Evolutionary conservation across 1,284 basidiomycete species (phyloP).

Genomic region (Meira nashicola): DNA sequence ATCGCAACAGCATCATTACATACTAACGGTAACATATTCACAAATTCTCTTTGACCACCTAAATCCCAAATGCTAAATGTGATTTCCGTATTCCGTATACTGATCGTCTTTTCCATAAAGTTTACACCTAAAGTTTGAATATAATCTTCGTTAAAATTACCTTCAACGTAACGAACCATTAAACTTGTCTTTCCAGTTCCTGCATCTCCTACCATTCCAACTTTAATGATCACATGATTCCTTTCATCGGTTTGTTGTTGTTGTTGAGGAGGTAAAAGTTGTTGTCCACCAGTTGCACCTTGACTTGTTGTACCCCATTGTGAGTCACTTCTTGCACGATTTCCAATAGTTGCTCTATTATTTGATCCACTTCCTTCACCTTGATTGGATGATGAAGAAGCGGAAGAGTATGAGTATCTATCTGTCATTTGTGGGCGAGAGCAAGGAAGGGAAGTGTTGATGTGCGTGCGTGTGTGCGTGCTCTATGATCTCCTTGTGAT

Average conservation of each 20-base stretch:
- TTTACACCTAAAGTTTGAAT: slow-evolving; percentile 94
- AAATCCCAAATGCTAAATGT: slow-evolving; percentile 99
- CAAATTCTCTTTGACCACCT: slow-evolving; percentile 90
- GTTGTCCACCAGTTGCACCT: too few relatives aligned
- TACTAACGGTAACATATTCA: slow-evolving; percentile 95
- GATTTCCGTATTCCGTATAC: slow-evolving; percentile 92
- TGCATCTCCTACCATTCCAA: slow-evolving; percentile 97
- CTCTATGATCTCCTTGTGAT: too few relatives aligned
- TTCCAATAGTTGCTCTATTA: too few relatives aligned
- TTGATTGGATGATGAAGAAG: too few relatives aligned
- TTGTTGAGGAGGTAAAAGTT: too few relatives aligned
- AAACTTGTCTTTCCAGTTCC: slow-evolving; percentile 97
- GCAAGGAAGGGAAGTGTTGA: too few relatives aligned
- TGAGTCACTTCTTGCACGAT: too few relatives aligned
- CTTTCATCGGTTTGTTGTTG: background rate
- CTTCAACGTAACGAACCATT: slow-evolving; percentile 71
- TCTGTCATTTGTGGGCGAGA: too few relatives aligned
- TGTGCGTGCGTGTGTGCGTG: too few relatives aligned
- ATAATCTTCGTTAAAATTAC: slow-evolving; percentile 74
- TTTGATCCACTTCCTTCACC: too few relatives aligned
- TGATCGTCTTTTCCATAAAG: slow-evolving; percentile 99
- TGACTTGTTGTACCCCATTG: too few relatives aligned
- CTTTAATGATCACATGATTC: slow-evolving; percentile 78
- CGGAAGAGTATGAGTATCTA: too few relatives aligned
- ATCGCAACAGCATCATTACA: slow-evolving; percentile 96